These are phyloP conservation scores for Fusarium fracticaudum DNA, from an alignment of 2,329 filamentous ascomycete species.

Conservation along the genomic window DNA sequence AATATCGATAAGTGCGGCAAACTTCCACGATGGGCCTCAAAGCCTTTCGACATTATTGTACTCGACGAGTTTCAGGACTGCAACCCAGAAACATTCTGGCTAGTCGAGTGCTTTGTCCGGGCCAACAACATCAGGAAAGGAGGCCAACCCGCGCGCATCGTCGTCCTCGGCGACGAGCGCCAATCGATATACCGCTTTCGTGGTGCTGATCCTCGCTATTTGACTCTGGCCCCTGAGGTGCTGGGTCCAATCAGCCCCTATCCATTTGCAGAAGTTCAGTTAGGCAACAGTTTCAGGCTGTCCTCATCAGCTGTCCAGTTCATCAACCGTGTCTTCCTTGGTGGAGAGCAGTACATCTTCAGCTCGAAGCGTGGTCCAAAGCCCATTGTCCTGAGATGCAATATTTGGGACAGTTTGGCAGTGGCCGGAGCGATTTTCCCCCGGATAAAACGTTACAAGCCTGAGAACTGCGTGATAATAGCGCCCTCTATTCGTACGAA, in stretches of 20 bases:
- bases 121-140: slow-evolving; percentile 29
- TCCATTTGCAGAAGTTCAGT: slow-evolving; percentile 21
- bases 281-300: slow-evolving; percentile 44
- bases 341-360: slow-evolving; percentile 41
- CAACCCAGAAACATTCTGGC: slow-evolving; percentile 41
- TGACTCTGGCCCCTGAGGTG: slow-evolving; percentile 38
- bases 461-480: slow-evolving; percentile 23
- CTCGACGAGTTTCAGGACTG: slow-evolving; percentile 48
- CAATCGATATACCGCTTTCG: slow-evolving; percentile 45
- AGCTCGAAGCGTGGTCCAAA: slow-evolving; percentile 44
- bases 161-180: slow-evolving; percentile 46
- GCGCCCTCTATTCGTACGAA: slow-evolving; percentile 2
- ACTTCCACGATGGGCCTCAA: slow-evolving; percentile 33
- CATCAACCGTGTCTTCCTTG: slow-evolving; percentile 42
- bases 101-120: slow-evolving; percentile 38
- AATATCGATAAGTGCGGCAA: neutral
- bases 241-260: slow-evolving; percentile 34
- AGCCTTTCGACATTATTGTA: slow-evolving; percentile 45
- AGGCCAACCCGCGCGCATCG: slow-evolving; percentile 31
- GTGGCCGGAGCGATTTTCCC: slow-evolving; percentile 30
- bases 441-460: slow-evolving; percentile 37
- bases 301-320: slow-evolving; percentile 38
- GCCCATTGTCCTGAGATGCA: slow-evolving; percentile 40
- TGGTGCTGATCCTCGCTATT: slow-evolving; percentile 43
- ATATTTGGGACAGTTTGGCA: neutral